Evolutionary conservation across 2,329 filamentous ascomycete genomes (phyloP).

Genomic region (Arthrobotrys entomopaga): DNA sequence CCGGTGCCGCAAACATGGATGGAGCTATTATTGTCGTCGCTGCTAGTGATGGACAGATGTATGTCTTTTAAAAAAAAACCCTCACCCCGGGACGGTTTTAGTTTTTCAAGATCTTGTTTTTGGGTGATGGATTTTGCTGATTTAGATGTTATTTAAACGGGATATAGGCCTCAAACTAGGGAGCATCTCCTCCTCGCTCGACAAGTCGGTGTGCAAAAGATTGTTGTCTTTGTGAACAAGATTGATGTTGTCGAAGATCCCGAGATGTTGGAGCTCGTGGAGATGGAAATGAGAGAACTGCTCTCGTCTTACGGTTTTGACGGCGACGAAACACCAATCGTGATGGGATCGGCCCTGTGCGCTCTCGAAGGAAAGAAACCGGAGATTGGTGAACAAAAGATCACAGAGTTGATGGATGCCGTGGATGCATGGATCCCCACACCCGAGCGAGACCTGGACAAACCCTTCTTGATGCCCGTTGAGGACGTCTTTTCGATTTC

Average conservation of each 20-base stretch:
- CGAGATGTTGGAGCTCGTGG: constrained; percentile 99
- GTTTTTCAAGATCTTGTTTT: neutral
- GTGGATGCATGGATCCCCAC: constrained; percentile 98
- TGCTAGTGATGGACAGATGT: constrained; percentile 98
- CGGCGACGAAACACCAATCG: constrained; percentile 95
- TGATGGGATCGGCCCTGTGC: constrained; percentile 96
- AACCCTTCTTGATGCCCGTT: constrained; percentile 98
- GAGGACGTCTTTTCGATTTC: constrained; percentile 92
- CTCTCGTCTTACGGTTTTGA: constrained; percentile 94
- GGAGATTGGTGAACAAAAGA: constrained; percentile 87
- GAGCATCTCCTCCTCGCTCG: constrained; percentile 97
- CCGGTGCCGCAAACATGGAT: constrained; percentile 98
- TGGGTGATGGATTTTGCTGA: neutral
- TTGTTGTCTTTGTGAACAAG: constrained; percentile 99
- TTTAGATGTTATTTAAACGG: neutral
- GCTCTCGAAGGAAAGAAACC: constrained; percentile 85
- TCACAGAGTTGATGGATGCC: constrained; percentile 88
- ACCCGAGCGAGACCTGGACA: constrained; percentile 90
- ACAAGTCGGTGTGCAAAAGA: constrained; percentile 96
- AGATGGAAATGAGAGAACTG: constrained; percentile 99
- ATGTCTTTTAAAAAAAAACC: no score
- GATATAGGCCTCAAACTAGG: constrained; percentile 84
- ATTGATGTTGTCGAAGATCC: constrained; percentile 96
- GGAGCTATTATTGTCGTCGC: constrained; percentile 98
- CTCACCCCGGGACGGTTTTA: no score